Conservation (phyloP, 2,329 filamentous ascomycete species). For the Lasiodiplodia sp. region DNA sequence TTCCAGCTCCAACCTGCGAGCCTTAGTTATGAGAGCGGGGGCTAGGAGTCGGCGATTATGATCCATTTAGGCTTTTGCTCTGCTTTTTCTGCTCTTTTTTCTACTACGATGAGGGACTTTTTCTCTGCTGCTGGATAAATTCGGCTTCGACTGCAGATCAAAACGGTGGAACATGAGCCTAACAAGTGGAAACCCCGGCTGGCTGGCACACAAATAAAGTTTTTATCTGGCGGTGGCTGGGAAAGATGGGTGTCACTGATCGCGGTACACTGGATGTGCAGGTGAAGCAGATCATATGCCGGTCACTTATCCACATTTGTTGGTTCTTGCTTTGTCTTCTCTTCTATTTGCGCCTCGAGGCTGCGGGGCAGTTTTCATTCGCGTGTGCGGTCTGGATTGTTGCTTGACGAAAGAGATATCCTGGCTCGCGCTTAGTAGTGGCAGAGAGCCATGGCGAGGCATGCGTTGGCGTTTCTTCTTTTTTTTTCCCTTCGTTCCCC, state of each 20-base stretch:
- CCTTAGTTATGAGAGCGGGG: background rate
- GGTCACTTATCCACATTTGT: background rate
- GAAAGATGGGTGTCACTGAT: slow-evolving; percentile 12
- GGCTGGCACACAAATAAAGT: slow-evolving; percentile 20
- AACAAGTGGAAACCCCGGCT: slow-evolving; percentile 10
- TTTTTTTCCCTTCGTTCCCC: background rate
- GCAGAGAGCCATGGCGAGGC: slow-evolving; percentile 27
- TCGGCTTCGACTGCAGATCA: slow-evolving; percentile 11
- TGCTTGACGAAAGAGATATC: slow-evolving; percentile 30
- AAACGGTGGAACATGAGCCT: slow-evolving; percentile 10
- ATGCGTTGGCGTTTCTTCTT: slow-evolving; percentile 27
- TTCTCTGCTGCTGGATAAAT: slow-evolving; percentile 19
- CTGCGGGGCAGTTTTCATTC: slow-evolving; percentile 13
- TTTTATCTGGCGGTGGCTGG: slow-evolving; percentile 23
- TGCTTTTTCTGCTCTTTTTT: background rate
- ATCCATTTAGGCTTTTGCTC: slow-evolving; percentile 13
- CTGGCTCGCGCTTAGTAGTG: slow-evolving; percentile 29
- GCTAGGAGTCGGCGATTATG: slow-evolving; percentile 7
- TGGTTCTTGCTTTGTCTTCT: slow-evolving; percentile 15
- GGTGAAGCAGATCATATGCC: slow-evolving; percentile 8
- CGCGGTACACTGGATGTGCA: slow-evolving; percentile 12
- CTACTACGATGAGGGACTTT: background rate
- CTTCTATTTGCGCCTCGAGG: background rate
- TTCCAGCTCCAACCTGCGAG: background rate
- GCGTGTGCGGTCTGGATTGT: slow-evolving; percentile 11